Evolutionary conservation across 1,284 basidiomycete species (phyloP).

Genomic region (Baeospora myosura): DNA sequence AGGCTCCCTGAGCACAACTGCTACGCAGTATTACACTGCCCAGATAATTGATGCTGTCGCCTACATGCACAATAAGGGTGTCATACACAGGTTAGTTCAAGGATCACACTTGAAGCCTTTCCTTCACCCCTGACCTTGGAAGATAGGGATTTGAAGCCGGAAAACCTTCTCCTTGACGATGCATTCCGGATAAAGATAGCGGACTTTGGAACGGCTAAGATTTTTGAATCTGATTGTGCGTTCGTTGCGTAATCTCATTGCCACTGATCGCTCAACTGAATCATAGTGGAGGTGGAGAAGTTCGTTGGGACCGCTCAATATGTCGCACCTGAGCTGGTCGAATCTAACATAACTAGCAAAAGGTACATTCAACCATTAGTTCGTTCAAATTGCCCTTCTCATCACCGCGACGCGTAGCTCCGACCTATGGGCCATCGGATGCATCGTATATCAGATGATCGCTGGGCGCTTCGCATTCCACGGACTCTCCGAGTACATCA

Average conservation of each 20-base stretch:
- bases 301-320: slow-evolving; percentile 98
- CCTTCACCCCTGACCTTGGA: slow-evolving; percentile 6
- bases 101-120: slow-evolving; percentile 3
- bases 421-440: slow-evolving; percentile 97
- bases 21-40: slow-evolving; percentile 78
- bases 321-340: slow-evolving; percentile 87
- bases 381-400: background rate
- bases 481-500: slow-evolving; percentile 78
- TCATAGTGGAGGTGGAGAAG: slow-evolving; percentile 46
- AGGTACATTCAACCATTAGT: slow-evolving; percentile 34
- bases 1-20: slow-evolving; percentile 75
- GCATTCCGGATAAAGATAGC: slow-evolving; percentile 88
- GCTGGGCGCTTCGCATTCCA: slow-evolving; percentile 90
- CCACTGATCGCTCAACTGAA: slow-evolving; percentile 12
- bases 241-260: slow-evolving; percentile 14
- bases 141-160: slow-evolving; percentile 79
- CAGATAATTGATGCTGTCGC: slow-evolving; percentile 83
- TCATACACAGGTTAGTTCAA: slow-evolving; percentile 70
- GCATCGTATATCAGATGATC: slow-evolving; percentile 95
- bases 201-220: slow-evolving; percentile 95
- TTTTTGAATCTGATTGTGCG: slow-evolving; percentile 57
- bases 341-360: slow-evolving; percentile 65
- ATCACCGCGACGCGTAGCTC: slow-evolving; percentile 46
- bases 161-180: slow-evolving; percentile 85
- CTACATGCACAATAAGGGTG: slow-evolving; percentile 83